These are phyloP conservation scores for Dianthus caryophyllus DNA, from an alignment of 148 eudicot species.

Conservation along the genomic window DNA sequence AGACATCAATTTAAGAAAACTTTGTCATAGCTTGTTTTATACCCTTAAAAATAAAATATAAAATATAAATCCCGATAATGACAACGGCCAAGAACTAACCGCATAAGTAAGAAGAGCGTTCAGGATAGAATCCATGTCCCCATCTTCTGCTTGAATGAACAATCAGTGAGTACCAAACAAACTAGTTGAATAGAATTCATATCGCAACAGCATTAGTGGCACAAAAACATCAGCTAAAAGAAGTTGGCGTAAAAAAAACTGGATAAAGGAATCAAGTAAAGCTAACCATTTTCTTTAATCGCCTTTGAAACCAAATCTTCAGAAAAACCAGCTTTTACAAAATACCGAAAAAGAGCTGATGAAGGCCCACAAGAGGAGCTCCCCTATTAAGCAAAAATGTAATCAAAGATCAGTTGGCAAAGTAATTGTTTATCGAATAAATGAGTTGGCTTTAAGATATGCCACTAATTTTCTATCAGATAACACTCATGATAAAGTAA, in stretches of 20 bases:
- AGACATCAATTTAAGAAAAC: not conserved
- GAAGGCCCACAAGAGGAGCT: slow-evolving; percentile 57
- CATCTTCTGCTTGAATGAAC: slow-evolving; percentile 37
- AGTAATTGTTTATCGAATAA: not conserved
- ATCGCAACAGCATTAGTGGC: not conserved
- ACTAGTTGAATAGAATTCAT: not conserved
- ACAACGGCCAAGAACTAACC: slow-evolving; percentile 37
- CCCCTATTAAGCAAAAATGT: slow-evolving; percentile 33
- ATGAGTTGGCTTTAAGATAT: slow-evolving; percentile 11
- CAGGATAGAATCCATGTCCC: slow-evolving; percentile 40
- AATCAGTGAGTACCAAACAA: slow-evolving; percentile 19
- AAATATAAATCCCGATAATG: not conserved
- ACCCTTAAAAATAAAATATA: not conserved
- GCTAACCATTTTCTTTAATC: slow-evolving; percentile 60
- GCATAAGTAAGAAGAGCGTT: slow-evolving; percentile 54
- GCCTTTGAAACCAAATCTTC: slow-evolving; percentile 51
- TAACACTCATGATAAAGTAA: not conserved
- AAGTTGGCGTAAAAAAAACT: not conserved
- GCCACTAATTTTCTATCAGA: not conserved
- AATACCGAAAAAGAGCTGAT: slow-evolving; percentile 40
- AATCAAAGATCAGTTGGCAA: slow-evolving; percentile 7
- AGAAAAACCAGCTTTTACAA: slow-evolving; percentile 57
- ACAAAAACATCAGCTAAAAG: not conserved
- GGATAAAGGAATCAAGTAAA: not conserved
- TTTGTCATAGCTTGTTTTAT: not conserved